Evolutionary conservation across 257 asterid genomes (phyloP).

Genomic region (Haberlea rhodopensis): DNA sequence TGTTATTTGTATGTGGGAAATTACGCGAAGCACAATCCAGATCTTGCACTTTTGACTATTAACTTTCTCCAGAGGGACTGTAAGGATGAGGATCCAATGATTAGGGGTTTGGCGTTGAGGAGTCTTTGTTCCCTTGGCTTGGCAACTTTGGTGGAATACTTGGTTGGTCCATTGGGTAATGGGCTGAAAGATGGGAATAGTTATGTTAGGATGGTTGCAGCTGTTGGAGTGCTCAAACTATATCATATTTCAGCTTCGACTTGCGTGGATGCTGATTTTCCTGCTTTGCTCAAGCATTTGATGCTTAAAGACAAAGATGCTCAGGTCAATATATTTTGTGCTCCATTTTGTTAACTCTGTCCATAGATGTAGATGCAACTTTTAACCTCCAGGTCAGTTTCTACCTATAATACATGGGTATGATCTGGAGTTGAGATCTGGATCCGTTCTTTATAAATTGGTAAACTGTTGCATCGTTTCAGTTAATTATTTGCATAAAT

Average conservation of each 20-base stretch:
- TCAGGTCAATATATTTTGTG: constrained; percentile 50
- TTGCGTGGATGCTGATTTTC: constrained; percentile 92
- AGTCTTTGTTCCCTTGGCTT: constrained; percentile 97
- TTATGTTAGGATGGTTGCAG: constrained; percentile 88
- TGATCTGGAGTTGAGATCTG: background rate
- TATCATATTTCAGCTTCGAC: constrained; percentile 84
- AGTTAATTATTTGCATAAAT: background rate
- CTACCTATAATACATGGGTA: background rate
- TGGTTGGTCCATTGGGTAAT: constrained; percentile 85
- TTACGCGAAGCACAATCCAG: constrained; percentile 94
- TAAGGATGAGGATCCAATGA: constrained; percentile 99
- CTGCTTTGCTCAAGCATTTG: constrained; percentile 73
- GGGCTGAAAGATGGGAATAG: constrained; percentile 91
- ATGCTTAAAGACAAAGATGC: constrained; percentile 94
- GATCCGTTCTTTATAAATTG: background rate
- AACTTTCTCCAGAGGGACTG: constrained; percentile 97
- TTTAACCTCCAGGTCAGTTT: constrained; percentile 12
- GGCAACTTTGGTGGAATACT: constrained; percentile 90
- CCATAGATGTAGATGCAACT: constrained; percentile 1
- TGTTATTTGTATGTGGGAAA: constrained; percentile 94
- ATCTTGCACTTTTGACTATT: constrained; percentile 90
- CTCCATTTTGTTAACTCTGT: constrained; percentile 3
- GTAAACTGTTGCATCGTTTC: background rate
- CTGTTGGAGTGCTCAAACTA: constrained; percentile 85
- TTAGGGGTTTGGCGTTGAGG: constrained; percentile 96